phyloP scores from a whole-genome alignment of 495 filamentous ascomycete genomes.

The Penicillium silybi region DNA sequence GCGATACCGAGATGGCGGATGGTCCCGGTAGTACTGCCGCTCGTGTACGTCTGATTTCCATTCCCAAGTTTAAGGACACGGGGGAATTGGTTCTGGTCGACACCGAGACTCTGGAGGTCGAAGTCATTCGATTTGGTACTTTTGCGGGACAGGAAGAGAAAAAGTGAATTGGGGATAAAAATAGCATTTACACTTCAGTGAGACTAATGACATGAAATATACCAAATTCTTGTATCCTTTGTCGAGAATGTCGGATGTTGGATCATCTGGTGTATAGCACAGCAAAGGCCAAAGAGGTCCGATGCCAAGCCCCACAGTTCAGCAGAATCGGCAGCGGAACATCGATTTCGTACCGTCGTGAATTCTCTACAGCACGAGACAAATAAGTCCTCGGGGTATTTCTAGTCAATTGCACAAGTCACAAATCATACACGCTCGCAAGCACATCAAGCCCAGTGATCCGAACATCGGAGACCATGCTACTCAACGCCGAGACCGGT shows the following conservation, averaged over 20 bases:
- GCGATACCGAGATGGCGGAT: constrained; percentile 42
- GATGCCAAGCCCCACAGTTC: constrained; percentile 4
- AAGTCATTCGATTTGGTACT: constrained; percentile 62
- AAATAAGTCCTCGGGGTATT: neutral
- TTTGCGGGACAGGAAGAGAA: constrained; percentile 44
- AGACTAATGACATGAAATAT: constrained; percentile 3
- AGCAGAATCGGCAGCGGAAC: neutral
- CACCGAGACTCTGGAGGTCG: constrained; percentile 73
- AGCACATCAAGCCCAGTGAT: neutral
- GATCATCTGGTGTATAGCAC: neutral
- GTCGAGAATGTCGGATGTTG: neutral
- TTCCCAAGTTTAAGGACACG: constrained; percentile 79
- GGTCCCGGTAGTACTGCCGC: constrained; percentile 48
- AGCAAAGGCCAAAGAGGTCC: neutral
- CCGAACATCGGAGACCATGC: constrained; percentile 20
- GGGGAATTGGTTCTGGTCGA: constrained; percentile 83
- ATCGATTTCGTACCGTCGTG: neutral
- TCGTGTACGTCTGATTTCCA: constrained; percentile 65
- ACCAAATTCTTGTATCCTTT: neutral
- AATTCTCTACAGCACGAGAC: neutral
- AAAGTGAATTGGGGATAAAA: constrained; percentile 25
- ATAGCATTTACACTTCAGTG: constrained; percentile 1
- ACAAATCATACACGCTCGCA: neutral
- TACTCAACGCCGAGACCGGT: constrained; percentile 43
- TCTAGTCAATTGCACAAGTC: neutral